phyloP scores from a whole-genome alignment of 768 basidiomycete species.

The Suillus cothurnatus region DNA sequence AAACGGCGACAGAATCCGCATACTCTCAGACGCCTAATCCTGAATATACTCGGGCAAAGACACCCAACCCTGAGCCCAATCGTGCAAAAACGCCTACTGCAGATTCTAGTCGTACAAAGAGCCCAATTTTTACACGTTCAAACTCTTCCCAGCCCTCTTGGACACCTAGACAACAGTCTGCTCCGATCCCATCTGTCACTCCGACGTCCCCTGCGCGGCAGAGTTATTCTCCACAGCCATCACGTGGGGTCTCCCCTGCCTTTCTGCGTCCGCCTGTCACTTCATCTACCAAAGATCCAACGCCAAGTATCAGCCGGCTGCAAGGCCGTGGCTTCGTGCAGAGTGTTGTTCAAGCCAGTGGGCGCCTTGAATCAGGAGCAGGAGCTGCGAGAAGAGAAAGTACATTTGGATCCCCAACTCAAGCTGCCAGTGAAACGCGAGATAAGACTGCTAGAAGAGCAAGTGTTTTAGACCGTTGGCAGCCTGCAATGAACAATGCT shows the following conservation, averaged over 20 bases:
- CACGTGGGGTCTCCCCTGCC: slow-evolving; percentile 50
- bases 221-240: slow-evolving; percentile 45
- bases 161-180: slow-evolving; percentile 29
- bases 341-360: slow-evolving; percentile 74
- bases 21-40: slow-evolving; percentile 5
- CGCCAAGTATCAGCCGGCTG: slow-evolving; percentile 79
- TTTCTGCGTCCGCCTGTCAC: slow-evolving; percentile 50
- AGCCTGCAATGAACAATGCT: slow-evolving; percentile 35
- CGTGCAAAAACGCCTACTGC: slow-evolving; percentile 19
- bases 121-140: background rate
- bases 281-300: slow-evolving; percentile 64
- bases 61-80: slow-evolving; percentile 10
- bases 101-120: background rate
- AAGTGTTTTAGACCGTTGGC: slow-evolving; percentile 78
- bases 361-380: slow-evolving; percentile 44
- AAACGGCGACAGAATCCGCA: slow-evolving; percentile 19
- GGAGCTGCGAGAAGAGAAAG: slow-evolving; percentile 26
- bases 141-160: slow-evolving; percentile 21
- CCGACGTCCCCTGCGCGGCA: slow-evolving; percentile 44
- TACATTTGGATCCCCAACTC: slow-evolving; percentile 31
- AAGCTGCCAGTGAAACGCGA: slow-evolving; percentile 40
- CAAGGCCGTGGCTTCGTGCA: slow-evolving; percentile 88
- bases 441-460: slow-evolving; percentile 35
- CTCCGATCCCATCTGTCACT: slow-evolving; percentile 34
- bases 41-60: slow-evolving; percentile 3